Evolutionary conservation across 768 basidiomycete genomes (phyloP).

Genomic region (Lactifluus piperatus): DNA sequence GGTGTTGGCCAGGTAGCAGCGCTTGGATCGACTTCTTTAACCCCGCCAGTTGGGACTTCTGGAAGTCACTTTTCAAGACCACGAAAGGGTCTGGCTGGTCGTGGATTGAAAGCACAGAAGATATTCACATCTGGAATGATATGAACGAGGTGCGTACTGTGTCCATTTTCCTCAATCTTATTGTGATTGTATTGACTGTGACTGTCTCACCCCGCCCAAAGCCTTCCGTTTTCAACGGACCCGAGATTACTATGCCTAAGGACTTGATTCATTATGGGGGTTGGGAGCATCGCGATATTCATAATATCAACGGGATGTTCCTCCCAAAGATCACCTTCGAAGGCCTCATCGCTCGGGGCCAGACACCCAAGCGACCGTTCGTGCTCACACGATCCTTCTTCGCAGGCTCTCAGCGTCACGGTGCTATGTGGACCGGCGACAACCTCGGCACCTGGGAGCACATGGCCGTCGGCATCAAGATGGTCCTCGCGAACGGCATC

Average conservation of each 20-base stretch:
- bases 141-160: constrained; percentile 82
- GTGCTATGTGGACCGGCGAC: constrained; percentile 99
- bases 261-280: constrained; percentile 81
- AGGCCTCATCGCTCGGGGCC: constrained; percentile 67
- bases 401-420: constrained; percentile 90
- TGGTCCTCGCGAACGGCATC: constrained; percentile 83
- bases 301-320: constrained; percentile 97
- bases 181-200: not conserved
- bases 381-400: constrained; percentile 94
- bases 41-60: constrained; percentile 83
- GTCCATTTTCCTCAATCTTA: not conserved
- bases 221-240: constrained; percentile 98
- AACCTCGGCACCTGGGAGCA: constrained; percentile 98
- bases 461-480: constrained; percentile 87
- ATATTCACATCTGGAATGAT: constrained; percentile 95
- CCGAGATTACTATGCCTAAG: constrained; percentile 81
- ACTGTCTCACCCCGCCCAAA: constrained; percentile 27
- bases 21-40: constrained; percentile 99
- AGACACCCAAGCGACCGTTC: constrained; percentile 78
- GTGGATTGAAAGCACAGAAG: constrained; percentile 74
- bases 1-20: constrained; percentile 97
- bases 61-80: constrained; percentile 75
- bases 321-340: constrained; percentile 75
- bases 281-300: constrained; percentile 97
- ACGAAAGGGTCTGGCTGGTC: constrained; percentile 49